These are phyloP conservation scores for Pneumocystis canis DNA, from an alignment of 1,139 yeast genomes.

Conservation along the genomic window DNA sequence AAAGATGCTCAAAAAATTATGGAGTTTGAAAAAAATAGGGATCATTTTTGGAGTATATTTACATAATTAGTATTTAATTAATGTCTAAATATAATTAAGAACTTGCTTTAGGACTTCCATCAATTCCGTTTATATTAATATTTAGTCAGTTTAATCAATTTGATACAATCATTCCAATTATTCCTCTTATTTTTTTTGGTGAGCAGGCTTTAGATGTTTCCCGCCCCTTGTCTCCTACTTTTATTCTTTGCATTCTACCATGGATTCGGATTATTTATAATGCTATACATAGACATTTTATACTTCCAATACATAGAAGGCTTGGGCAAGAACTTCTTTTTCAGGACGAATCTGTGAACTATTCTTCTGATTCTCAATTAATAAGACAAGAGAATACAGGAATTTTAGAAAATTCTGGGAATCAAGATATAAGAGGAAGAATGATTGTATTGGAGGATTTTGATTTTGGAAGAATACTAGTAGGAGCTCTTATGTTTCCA, in stretches of 20 bases:
- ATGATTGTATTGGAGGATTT: constrained; percentile 9
- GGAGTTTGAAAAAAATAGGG: neutral
- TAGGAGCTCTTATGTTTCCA: constrained; percentile 9
- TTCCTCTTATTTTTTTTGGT: neutral
- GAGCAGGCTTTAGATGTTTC: neutral
- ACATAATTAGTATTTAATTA: neutral
- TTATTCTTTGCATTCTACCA: constrained; percentile 4
- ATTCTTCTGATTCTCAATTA: neutral
- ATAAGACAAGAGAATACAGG: neutral
- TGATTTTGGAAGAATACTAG: constrained; percentile 7
- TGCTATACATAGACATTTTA: neutral
- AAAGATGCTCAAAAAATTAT: neutral
- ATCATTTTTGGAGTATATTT: neutral
- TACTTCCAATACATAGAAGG: constrained; percentile 4
- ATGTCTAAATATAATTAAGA: neutral
- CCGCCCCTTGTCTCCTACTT: neutral
- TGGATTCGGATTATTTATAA: constrained; percentile 6
- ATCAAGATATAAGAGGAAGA: constrained; percentile 7
- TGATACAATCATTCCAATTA: neutral
- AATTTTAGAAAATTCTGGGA: constrained; percentile 1
- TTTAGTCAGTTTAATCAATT: neutral
- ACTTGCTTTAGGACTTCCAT: neutral
- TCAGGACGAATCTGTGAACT: neutral
- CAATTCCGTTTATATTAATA: neutral
- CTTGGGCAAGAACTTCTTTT: constrained; percentile 1